Evolutionary conservation across 2,329 filamentous ascomycete species (phyloP).

Genomic region (Ophiosphaerella herpotricha): DNA sequence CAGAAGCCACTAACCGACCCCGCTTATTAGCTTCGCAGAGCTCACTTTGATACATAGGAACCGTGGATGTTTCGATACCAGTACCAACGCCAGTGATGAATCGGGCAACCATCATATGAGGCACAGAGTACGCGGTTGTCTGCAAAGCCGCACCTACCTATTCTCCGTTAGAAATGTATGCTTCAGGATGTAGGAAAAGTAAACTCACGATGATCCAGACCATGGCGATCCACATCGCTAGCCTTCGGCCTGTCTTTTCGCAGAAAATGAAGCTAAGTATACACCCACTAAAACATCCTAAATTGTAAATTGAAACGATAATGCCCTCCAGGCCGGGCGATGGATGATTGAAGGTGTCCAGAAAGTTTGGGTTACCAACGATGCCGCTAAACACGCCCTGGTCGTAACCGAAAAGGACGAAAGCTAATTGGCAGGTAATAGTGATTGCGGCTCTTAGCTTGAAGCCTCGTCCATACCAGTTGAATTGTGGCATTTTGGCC

Average conservation of each 20-base stretch:
- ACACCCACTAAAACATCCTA: constrained; percentile 46
- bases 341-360: constrained; percentile 47
- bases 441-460: constrained; percentile 35
- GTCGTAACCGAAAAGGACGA: constrained; percentile 44
- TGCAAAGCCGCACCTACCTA: constrained; percentile 46
- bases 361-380: constrained; percentile 48
- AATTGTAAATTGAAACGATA: constrained; percentile 50
- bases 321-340: constrained; percentile 47
- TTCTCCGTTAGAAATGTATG: not conserved
- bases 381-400: constrained; percentile 48
- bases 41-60: constrained; percentile 59
- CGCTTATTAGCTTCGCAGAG: constrained; percentile 60
- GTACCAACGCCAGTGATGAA: constrained; percentile 59
- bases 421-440: constrained; percentile 36
- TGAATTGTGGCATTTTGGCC: constrained; percentile 28
- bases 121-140: constrained; percentile 36
- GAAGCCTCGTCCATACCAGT: constrained; percentile 34
- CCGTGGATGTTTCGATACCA: constrained; percentile 59
- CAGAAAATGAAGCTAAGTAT: constrained; percentile 46
- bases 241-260: constrained; percentile 42
- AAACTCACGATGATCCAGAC: constrained; percentile 43
- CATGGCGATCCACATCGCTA: constrained; percentile 51
- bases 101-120: constrained; percentile 57
- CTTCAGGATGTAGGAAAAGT: no score
- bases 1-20: constrained; percentile 64